Base-by-base conservation (phyloP, 1,284 basidiomycete species). In the Rhodotorula mucilaginosa region DNA sequence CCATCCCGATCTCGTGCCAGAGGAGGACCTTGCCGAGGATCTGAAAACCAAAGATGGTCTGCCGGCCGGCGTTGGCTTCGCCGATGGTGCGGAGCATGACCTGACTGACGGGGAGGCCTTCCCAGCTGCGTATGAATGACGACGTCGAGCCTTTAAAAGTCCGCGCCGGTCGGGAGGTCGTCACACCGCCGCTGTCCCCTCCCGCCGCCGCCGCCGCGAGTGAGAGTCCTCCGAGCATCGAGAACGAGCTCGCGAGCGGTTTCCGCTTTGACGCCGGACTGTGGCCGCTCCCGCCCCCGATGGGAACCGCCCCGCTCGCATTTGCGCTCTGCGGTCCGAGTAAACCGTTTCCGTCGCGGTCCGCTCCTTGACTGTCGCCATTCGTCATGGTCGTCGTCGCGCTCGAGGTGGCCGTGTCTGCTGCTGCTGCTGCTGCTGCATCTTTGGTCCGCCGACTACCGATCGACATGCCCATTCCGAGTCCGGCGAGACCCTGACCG, bases 381-480 rank as follows among this genome's bases (percentile, higher is more conserved):
- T 44, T 44, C 39, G 39, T 44, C 39, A 10, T 44, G 2, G 39
- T 44, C 12, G 39, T 10, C 54, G 26, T 29, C 6, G 12, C 26
- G 12, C 12, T 56, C 26, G 26, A 16, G 26, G 12, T 29, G n/a
- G 54, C 5, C 26, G 26, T 16, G 54, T 56, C 29, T 29, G 54
- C 26, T 26, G 54, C 58, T 15, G 58, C 46, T 29, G 31, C 29
- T 29, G 54, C 26, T 26, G 54, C 58, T 15, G 58, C 46, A 4
- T 47, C 34, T 60, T 47, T 51, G 49, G 5, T 10, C 31, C 31
- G 31, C 18, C 52, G n/a, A 26, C 54, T 26, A 6, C 46, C 29
- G 61, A 74, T 69, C 57, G 73, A 72, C 66, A 74, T 64, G 34
- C 70, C 70, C 16, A 19, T 84, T 81, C 64, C 83, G 54, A 56